Conservation (phyloP, 306 rosid genomes). For the Purshia tridentata region DNA sequence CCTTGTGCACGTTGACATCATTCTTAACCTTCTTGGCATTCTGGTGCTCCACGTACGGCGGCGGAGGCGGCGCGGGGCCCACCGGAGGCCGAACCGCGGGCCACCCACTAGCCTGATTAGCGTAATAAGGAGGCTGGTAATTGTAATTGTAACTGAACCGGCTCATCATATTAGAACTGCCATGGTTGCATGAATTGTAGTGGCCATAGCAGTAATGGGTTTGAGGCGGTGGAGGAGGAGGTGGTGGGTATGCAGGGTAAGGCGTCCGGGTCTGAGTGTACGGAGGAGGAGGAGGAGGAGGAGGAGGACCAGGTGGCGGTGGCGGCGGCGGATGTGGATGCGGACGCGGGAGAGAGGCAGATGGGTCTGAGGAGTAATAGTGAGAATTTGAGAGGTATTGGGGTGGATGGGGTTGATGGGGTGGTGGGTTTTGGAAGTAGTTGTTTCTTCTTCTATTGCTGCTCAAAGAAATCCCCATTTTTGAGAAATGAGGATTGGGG, state of each 20-base stretch:
- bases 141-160: slow-evolving; percentile 26
- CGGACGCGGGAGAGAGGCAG: slow-evolving; percentile 28
- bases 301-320: slow-evolving; percentile 31
- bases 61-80: slow-evolving; percentile 40
- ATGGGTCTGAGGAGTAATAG: slow-evolving; percentile 41
- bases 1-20: slow-evolving; percentile 77
- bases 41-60: slow-evolving; percentile 70
- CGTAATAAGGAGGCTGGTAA: slow-evolving; percentile 42
- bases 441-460: slow-evolving; percentile 52
- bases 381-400: slow-evolving; percentile 32
- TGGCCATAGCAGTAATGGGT: slow-evolving; percentile 49
- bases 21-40: slow-evolving; percentile 75
- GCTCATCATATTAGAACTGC: slow-evolving; percentile 34
- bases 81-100: slow-evolving; percentile 32
- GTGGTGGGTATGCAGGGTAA: slow-evolving; percentile 16
- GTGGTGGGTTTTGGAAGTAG: slow-evolving; percentile 41
- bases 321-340: slow-evolving; percentile 37
- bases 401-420: slow-evolving; percentile 31
- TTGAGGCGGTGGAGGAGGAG: slow-evolving; percentile 45
- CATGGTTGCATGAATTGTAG: slow-evolving; percentile 37
- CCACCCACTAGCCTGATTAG: slow-evolving; percentile 57
- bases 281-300: slow-evolving; percentile 35
- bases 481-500: background rate
- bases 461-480: slow-evolving; percentile 83
- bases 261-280: background rate